Base-by-base conservation (phyloP, 2,329 filamentous ascomycete species). In the Aspergillus sp. region DNA sequence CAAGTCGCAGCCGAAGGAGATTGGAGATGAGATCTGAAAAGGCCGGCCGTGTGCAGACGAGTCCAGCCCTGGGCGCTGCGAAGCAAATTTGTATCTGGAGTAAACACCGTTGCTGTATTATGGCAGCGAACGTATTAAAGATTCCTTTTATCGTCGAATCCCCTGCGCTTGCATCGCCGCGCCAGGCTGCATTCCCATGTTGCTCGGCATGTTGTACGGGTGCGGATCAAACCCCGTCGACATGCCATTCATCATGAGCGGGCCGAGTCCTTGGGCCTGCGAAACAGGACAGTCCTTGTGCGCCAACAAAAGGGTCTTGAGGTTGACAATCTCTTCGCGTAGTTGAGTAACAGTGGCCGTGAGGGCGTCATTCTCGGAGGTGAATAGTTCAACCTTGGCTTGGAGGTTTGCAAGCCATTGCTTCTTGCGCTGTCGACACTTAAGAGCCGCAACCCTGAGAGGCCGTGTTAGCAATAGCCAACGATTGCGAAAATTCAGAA, bases 371-470 rank as follows among this genome's bases (percentile, higher is more conserved):
- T 96, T 96, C 61, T 98, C 91, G 1, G 73, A 80, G 42, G 82
- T 88, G 53, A 86, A 96, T 45, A 93, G 72, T 58, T 98, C 91
- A 11, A 96, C 89, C 61, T 96, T 96, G 35, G 77, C 76, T 59
- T 98, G 91, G 1, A 98, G 72, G 47, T 94, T 96, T 19, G 84
- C 83, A 36, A 96, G 74, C 91, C 91, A 98, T 57, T 96, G 91
- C 72, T 98, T 98, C 72, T 98, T 98, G 13, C 91, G 78, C 60
- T 98, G 91, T 40, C 91, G 82, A 61, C 91, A 98, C 57, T 98
- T 98, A 38, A 98, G 70, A 3, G 91, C 91, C 41, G 91, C 91
- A 44, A 98, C 86, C 55, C 91, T 95, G 15, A 17, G 5, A 17
- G 25, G 35, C 5, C n/a, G 13, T 19, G 37, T 63, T 43, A 64